These are phyloP conservation scores for Isatis lusitanica DNA, from an alignment of 441 rosid species.

Conservation along the genomic window DNA sequence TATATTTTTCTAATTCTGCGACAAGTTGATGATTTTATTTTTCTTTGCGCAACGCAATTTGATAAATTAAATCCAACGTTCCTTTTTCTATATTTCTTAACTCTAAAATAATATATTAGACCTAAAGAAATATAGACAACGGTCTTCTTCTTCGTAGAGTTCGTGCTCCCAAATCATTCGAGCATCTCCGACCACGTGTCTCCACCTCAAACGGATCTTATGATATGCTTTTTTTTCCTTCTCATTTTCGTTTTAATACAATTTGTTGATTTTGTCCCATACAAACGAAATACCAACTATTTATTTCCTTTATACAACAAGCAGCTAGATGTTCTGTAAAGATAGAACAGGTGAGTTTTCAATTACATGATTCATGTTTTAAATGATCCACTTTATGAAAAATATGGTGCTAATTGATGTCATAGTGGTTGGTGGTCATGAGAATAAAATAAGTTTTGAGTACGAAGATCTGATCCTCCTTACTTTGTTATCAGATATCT, in stretches of 20 bases:
- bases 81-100: background rate
- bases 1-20: background rate
- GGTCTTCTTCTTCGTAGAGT: constrained; percentile 27
- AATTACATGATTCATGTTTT: constrained; percentile 27
- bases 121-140: constrained; percentile 15
- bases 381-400: constrained; percentile 18
- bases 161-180: constrained; percentile 40
- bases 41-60: background rate
- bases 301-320: constrained; percentile 8
- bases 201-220: constrained; percentile 41
- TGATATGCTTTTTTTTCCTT: constrained; percentile 13
- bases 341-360: constrained; percentile 18
- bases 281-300: constrained; percentile 7
- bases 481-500: constrained; percentile 24
- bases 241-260: background rate
- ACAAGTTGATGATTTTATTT: background rate
- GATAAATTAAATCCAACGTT: background rate
- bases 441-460: background rate
- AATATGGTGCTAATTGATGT: constrained; percentile 8
- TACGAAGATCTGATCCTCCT: constrained; percentile 26
- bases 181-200: constrained; percentile 40
- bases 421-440: constrained; percentile 22
- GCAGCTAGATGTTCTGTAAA: constrained; percentile 29
- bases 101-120: background rate
- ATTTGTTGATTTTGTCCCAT: constrained; percentile 26